Base-by-base conservation (phyloP, 75 land plant species). In the Cryptomeria japonica region DNA sequence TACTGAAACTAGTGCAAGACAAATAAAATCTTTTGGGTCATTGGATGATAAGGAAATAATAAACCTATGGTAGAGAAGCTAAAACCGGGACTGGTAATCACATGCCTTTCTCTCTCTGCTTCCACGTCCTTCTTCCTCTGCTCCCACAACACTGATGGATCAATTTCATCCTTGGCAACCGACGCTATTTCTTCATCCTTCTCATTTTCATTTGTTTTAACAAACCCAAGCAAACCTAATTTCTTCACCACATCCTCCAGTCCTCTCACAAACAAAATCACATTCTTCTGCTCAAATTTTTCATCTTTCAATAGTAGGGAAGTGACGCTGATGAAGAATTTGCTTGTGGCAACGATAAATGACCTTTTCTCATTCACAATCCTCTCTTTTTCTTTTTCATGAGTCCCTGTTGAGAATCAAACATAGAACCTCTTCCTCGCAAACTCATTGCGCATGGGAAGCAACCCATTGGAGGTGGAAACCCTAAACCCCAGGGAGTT, bases 61-160 rank as follows among this genome's bases (percentile, higher is more conserved):
- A 97, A 90, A 5, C 99, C 99, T 2, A 99, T 99, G 5, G 99
- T 99, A 14, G 99, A 97, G 90, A 98, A 98, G 89, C 99, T 97
- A 77, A 98, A 98, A 68, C 99, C 99, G 9, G 99, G 99, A 70
- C 93, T 95, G 34, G 93, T 93, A 18, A 97, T 91, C 5, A 41
- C 80, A 44, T 38, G 79, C 78, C 95, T 73, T 78, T 84, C 78
- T 88, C 72, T 88, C 93, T 95, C 95, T n/a, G 95, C 96, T 83
- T 94, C 93, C 84, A 94, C 91, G 75, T 95, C 96, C 90, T 91
- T 86, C 68, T 37, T 85, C 72, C 90, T 85, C 90, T 94, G 95
- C 89, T 94, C 94, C 95, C 96, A 95, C 1, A 94, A 77, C n/a
- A 95, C 95, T 1, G 44, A 87, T 6, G 88, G 89, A 72, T 89